A percentile compares a stretch with the other conserved stretches of the same genome.
Conservation (phyloP, 2,329 filamentous ascomycete species). For the Westerdykella aurantiaca region DNA sequence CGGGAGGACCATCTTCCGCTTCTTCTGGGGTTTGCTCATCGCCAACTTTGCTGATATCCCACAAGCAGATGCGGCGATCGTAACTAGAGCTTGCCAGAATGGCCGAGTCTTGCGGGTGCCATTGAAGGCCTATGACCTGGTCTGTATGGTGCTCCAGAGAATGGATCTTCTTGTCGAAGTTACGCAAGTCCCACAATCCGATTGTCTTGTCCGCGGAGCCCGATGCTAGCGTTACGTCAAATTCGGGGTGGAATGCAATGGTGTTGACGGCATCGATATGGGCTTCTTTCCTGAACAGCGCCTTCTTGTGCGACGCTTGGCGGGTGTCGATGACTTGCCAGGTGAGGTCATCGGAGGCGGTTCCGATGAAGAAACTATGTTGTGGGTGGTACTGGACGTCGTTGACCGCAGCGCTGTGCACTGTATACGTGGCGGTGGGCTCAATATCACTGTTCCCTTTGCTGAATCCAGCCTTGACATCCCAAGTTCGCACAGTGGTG, state of each 20-base stretch:
- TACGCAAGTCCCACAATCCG: conserved; percentile 89
- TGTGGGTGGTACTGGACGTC: conserved; percentile 94
- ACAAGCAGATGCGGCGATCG: conserved; percentile 90
- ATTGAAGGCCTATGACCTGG: conserved; percentile 83
- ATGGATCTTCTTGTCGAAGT: conserved; percentile 84
- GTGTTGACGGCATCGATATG: conserved; percentile 93
- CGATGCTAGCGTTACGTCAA: conserved; percentile 85
- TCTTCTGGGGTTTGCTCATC: conserved; percentile 95
- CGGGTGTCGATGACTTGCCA: conserved; percentile 90
- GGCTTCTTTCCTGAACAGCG: conserved; percentile 65
- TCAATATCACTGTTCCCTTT: conserved; percentile 64
- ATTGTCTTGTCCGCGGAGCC: conserved; percentile 94
- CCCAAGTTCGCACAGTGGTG: conserved; percentile 87
- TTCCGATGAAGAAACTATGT: conserved; percentile 74
- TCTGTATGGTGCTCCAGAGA: conserved; percentile 83
- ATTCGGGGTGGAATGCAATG: conserved; percentile 87
- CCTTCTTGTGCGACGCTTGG: conserved; percentile 57
- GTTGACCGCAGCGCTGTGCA: conserved; percentile 89
- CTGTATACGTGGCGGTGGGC: conserved; percentile 70
- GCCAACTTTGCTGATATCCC: conserved; percentile 87
- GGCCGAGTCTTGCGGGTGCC: conserved; percentile 86
- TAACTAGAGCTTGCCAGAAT: conserved; percentile 89
- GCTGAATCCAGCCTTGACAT: conserved; percentile 66
- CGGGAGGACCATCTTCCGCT: conserved; percentile 87
- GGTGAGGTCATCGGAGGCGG: conserved; percentile 90